A percentile compares a stretch with the other conserved stretches of the same genome.
These are phyloP conservation scores for Pezicula radicicola DNA, from an alignment of 2,329 filamentous ascomycete genomes.

Conservation along the genomic window DNA sequence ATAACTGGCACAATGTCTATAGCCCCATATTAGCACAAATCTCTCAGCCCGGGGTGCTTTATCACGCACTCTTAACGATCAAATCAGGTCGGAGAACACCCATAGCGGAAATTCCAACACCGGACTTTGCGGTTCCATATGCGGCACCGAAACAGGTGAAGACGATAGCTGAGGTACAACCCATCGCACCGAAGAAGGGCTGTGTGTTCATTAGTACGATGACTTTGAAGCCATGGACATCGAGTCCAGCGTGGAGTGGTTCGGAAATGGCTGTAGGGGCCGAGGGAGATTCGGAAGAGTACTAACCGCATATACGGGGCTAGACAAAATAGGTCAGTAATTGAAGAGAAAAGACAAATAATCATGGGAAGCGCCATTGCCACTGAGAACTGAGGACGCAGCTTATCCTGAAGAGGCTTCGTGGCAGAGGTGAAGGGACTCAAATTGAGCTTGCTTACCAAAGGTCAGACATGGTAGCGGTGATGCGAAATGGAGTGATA, in stretches of 20 bases:
- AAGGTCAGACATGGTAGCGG: conserved; percentile 71
- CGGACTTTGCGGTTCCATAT: conserved; percentile 98
- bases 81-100: conserved; percentile 96
- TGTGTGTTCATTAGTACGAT: conserved; percentile 33
- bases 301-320: conserved; percentile 99
- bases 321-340: conserved; percentile 50
- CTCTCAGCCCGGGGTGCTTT: background rate
- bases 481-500: conserved; percentile 23
- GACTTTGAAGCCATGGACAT: conserved; percentile 13
- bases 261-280: conserved; percentile 15
- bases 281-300: conserved; percentile 11
- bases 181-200: conserved; percentile 96
- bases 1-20: conserved; percentile 98
- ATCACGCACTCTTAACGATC: conserved; percentile 92
- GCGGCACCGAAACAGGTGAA: conserved; percentile 96
- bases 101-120: conserved; percentile 97
- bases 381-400: background rate
- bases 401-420: conserved; percentile 26
- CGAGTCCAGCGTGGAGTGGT: conserved; percentile 7
- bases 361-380: background rate
- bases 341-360: conserved; percentile 2
- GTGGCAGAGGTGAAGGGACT: conserved; percentile 6
- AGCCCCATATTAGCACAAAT: conserved; percentile 12
- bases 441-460: conserved; percentile 62
- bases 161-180: conserved; percentile 91